Percentiles rank a stretch among this genome's conserved stretches.
Conservation (phyloP, 495 filamentous ascomycete genomes). For the Chaetomium cochliodes region DNA sequence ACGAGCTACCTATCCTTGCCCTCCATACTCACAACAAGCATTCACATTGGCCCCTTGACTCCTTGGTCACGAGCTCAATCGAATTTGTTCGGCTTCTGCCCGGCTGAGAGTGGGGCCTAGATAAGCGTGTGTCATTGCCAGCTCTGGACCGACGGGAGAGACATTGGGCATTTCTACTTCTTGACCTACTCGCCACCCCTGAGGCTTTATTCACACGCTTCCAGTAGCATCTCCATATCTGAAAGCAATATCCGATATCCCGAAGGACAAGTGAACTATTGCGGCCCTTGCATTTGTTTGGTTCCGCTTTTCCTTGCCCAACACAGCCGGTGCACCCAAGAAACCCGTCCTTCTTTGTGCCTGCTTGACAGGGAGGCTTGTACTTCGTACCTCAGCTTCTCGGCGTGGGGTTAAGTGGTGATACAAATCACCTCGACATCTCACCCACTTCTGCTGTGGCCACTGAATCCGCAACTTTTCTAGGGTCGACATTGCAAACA, state of each 20-base stretch:
- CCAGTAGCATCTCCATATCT: background rate
- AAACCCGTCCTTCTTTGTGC: background rate
- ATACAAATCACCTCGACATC: slow-evolving; percentile 3
- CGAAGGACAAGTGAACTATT: background rate
- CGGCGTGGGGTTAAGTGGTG: background rate
- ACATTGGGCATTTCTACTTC: background rate
- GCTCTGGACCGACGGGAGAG: background rate
- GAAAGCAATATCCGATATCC: background rate
- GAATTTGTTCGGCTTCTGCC: background rate
- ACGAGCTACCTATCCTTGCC: background rate
- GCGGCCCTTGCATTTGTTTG: background rate
- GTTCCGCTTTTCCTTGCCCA: background rate
- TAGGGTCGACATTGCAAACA: slow-evolving; percentile 32
- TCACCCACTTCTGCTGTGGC: background rate
- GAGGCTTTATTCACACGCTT: background rate
- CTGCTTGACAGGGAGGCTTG: background rate
- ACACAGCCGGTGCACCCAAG: background rate
- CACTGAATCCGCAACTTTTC: background rate
- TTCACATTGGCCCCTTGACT: background rate
- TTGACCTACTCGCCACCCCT: background rate
- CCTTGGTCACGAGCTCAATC: background rate
- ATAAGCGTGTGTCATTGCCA: slow-evolving; percentile 1
- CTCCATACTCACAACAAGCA: background rate
- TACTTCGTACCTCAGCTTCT: background rate
- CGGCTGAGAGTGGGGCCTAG: background rate